Conservation (phyloP, 192 early-diverging fungal species). For the Oehlia diaphana region DNA sequence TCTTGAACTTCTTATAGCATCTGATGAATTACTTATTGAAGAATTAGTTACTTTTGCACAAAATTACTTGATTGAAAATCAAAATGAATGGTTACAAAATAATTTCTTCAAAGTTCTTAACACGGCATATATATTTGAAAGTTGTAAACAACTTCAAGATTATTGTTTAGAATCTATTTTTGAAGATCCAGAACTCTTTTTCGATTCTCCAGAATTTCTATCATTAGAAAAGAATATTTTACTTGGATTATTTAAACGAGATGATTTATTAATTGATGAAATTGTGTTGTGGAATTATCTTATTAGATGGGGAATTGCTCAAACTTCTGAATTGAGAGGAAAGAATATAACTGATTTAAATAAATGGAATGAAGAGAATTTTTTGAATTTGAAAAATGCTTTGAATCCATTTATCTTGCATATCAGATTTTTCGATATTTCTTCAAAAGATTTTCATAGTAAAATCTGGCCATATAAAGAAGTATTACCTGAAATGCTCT, state of each 20-base stretch:
- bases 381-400: neutral
- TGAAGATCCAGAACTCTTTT: conserved; percentile 14
- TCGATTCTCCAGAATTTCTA: conserved; percentile 2
- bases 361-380: neutral
- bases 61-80: conserved; percentile 21
- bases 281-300: conserved; percentile 22
- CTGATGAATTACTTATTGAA: conserved; percentile 20
- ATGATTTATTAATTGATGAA: conserved; percentile 23
- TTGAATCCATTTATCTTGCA: neutral
- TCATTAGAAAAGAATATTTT: conserved; percentile 12
- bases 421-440: conserved; percentile 10
- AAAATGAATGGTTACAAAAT: neutral
- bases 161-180: conserved; percentile 15
- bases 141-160: conserved; percentile 9
- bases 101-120: conserved; percentile 17
- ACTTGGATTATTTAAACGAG: neutral
- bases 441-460: neutral
- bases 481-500: neutral
- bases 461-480: neutral
- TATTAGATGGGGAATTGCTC: conserved; percentile 7
- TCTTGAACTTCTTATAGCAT: conserved; percentile 10
- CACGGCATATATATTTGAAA: neutral
- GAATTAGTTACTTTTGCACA: neutral
- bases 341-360: neutral
- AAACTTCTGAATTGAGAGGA: neutral